phyloP scores from a whole-genome alignment of 2,329 filamentous ascomycete species.

The Dactylellina sp. region DNA sequence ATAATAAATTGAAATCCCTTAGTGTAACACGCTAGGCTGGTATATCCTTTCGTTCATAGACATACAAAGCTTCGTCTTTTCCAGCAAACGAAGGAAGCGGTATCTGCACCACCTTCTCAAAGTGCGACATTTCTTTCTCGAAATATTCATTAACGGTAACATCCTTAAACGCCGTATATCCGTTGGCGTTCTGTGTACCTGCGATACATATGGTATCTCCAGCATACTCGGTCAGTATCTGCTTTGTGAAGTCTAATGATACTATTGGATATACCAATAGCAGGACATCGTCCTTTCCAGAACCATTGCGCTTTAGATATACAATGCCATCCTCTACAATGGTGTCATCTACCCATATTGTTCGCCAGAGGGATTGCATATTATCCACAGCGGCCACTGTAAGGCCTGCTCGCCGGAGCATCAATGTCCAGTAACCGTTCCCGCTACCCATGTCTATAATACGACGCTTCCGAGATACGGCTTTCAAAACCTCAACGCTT shows the following conservation, averaged over 20 bases:
- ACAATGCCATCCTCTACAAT: constrained; percentile 71
- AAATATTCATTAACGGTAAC: constrained; percentile 76
- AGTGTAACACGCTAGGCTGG: constrained; percentile 1
- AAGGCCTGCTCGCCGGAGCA: constrained; percentile 73
- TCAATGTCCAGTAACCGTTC: constrained; percentile 80
- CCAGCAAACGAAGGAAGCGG: constrained; percentile 79
- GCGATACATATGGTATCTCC: constrained; percentile 77
- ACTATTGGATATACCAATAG: constrained; percentile 80
- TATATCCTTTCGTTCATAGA: constrained; percentile 70
- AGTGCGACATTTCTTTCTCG: constrained; percentile 69
- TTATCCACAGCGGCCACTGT: constrained; percentile 74
- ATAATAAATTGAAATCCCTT: no score
- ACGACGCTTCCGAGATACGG: constrained; percentile 68
- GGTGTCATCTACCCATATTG: constrained; percentile 76
- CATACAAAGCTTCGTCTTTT: constrained; percentile 80
- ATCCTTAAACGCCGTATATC: constrained; percentile 77
- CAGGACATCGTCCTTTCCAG: constrained; percentile 71
- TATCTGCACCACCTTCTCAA: constrained; percentile 73
- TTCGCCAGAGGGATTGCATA: constrained; percentile 75
- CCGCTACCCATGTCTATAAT: constrained; percentile 77
- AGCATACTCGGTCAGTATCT: constrained; percentile 71
- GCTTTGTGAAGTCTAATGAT: constrained; percentile 74
- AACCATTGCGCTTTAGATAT: constrained; percentile 69
- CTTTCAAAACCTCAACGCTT: constrained; percentile 71
- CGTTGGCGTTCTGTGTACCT: constrained; percentile 79